Percentiles rank a stretch among this genome's conserved stretches.
Evolutionary conservation across 2,329 filamentous ascomycete genomes (phyloP).

Genomic region (Cylindrodendrum hubeiense): DNA sequence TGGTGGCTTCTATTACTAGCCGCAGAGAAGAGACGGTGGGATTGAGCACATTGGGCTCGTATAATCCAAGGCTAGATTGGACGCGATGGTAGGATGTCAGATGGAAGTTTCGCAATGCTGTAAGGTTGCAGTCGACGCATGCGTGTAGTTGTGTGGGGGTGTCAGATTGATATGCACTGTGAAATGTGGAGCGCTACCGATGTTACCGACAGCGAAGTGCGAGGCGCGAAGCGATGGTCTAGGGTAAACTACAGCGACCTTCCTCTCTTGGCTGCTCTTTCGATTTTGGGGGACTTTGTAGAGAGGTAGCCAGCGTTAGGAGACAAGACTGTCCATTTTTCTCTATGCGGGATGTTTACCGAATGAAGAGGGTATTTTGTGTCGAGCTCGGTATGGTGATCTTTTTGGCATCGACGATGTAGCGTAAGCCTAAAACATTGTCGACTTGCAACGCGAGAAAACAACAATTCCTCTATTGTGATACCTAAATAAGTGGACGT

Average conservation of each 20-base stretch:
- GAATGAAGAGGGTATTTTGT: too few species aligned
- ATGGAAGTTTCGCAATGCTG: neutral
- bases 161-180: too few species aligned
- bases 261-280: neutral
- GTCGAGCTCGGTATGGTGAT: too few species aligned
- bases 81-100: neutral
- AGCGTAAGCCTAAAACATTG: too few species aligned
- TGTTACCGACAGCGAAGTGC: neutral
- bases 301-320: neutral
- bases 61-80: neutral
- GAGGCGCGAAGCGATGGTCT: neutral
- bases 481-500: too few species aligned
- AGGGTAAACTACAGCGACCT: constrained; percentile 3
- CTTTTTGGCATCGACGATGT: too few species aligned
- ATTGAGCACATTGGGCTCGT: neutral
- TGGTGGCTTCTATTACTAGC: neutral
- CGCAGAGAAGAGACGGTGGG: neutral
- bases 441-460: too few species aligned
- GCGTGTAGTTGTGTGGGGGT: neutral
- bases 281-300: neutral
- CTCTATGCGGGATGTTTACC: neutral
- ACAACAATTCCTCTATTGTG: too few species aligned
- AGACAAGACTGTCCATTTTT: neutral
- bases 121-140: neutral
- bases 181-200: neutral